Evolutionary conservation across 2,329 filamentous ascomycete genomes (phyloP).

Genomic region (Trichophaea hybrida): DNA sequence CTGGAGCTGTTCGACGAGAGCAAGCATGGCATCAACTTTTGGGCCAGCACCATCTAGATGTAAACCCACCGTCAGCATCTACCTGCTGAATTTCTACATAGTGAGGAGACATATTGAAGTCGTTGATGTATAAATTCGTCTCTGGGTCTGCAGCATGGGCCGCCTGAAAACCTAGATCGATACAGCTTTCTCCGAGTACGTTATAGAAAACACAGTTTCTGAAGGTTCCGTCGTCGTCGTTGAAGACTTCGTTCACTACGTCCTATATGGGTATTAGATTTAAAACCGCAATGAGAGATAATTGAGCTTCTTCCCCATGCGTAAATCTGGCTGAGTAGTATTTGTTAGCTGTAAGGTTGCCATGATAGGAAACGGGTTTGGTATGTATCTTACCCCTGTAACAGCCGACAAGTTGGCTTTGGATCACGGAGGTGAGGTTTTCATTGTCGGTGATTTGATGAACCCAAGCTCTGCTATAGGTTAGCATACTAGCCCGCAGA

Average conservation of each 20-base stretch:
- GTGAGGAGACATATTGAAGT: conserved; percentile 34
- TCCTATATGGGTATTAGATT: conserved; percentile 39
- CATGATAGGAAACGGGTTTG: no score
- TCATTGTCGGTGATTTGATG: conserved; percentile 18
- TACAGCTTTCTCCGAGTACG: conserved; percentile 43
- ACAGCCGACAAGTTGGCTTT: conserved; percentile 44
- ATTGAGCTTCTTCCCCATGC: neutral
- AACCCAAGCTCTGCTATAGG: conserved; percentile 12
- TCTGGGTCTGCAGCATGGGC: conserved; percentile 41
- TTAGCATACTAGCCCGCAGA: neutral
- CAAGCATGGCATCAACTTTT: conserved; percentile 36
- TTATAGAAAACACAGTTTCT: conserved; percentile 33
- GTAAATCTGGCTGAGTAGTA: neutral
- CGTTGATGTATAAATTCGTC: conserved; percentile 49
- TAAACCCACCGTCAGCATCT: conserved; percentile 28
- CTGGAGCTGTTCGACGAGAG: conserved; percentile 33
- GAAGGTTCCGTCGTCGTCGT: conserved; percentile 33
- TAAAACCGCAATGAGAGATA: neutral
- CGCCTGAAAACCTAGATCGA: conserved; percentile 44
- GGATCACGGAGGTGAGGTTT: conserved; percentile 40
- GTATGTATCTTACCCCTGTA: conserved; percentile 42
- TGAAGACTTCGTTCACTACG: conserved; percentile 52
- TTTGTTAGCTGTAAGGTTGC: no score
- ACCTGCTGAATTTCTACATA: no score
- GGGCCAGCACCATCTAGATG: conserved; percentile 39